These are phyloP conservation scores for Lasiosphaeria miniovina DNA, from an alignment of 495 filamentous ascomycete genomes.

Conservation along the genomic window DNA sequence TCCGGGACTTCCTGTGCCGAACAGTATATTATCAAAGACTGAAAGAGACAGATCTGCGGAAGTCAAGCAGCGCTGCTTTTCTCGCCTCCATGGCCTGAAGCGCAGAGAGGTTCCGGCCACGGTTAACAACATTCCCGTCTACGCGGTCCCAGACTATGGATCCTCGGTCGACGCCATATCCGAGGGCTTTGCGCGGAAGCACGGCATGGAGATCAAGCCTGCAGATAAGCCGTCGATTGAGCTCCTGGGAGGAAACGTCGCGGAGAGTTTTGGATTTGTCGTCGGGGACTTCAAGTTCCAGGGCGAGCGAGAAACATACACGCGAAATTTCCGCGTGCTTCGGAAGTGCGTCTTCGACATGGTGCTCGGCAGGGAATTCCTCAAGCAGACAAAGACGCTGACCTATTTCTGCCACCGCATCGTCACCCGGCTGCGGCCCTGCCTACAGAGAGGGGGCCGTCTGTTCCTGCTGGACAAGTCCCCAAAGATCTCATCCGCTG, in stretches of 20 bases:
- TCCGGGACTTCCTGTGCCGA: neutral
- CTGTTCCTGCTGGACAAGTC: constrained; percentile 5
- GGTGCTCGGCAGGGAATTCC: neutral
- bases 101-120: constrained; percentile 3
- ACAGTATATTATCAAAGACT: neutral
- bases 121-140: neutral
- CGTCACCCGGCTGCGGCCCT: neutral
- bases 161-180: constrained; percentile 4
- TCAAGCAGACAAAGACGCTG: neutral
- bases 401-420: constrained; percentile 2
- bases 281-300: neutral
- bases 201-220: neutral
- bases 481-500: neutral
- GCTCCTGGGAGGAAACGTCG: neutral
- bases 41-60: too few species aligned
- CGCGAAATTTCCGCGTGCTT: constrained; percentile 1
- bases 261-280: neutral
- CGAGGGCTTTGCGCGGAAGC: neutral
- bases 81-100: neutral
- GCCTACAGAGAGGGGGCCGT: neutral
- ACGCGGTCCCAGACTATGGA: constrained; percentile 2
- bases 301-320: neutral
- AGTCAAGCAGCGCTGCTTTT: neutral
- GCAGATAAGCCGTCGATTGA: neutral
- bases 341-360: constrained; percentile 1